Evolutionary conservation across 1,284 basidiomycete species (phyloP).

Genomic region (Tilletiopsis washingtonensis): DNA sequence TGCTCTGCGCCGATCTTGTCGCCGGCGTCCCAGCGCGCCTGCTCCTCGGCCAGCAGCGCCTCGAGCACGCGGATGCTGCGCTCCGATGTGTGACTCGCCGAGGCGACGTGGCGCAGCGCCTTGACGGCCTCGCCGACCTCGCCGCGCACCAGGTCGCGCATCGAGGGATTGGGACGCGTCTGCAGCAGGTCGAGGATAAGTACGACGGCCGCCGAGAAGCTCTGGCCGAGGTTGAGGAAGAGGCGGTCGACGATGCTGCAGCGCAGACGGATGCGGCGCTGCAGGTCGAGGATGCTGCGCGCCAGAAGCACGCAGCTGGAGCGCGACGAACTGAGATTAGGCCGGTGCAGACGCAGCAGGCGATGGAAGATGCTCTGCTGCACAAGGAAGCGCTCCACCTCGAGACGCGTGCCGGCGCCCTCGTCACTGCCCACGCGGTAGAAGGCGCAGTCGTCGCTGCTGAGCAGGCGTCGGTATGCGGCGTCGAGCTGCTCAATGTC

Average conservation of each 20-base stretch:
- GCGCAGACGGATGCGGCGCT: conserved; percentile 31
- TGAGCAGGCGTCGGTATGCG: conserved; percentile 27
- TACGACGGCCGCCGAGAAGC: conserved; percentile 37
- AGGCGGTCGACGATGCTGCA: conserved; percentile 39
- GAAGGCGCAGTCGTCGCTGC: conserved; percentile 25
- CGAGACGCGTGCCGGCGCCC: conserved; percentile 14
- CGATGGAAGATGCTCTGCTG: conserved; percentile 42
- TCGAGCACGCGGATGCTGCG: conserved; percentile 40
- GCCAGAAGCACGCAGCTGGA: conserved; percentile 39
- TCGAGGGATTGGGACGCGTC: conserved; percentile 13
- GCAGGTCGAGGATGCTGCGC: conserved; percentile 38
- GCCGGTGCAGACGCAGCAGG: conserved; percentile 36
- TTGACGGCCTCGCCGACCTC: conserved; percentile 39
- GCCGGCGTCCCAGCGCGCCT: conserved; percentile 31
- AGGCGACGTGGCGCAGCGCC: conserved; percentile 31
- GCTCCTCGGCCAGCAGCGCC: conserved; percentile 39
- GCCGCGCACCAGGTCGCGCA: conserved; percentile 25
- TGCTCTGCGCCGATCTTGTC: conserved; percentile 1
- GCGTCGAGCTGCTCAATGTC: conserved; percentile 22
- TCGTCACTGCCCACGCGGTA: conserved; percentile 33
- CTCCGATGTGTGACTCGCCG: conserved; percentile 19
- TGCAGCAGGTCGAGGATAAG: conserved; percentile 41
- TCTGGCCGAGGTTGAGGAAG: conserved; percentile 34
- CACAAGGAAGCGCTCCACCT: conserved; percentile 41
- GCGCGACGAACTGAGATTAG: conserved; percentile 25